Evolutionary conservation across 2,329 filamentous ascomycete species (phyloP).

Genomic region (Tolypocladium inflatum): DNA sequence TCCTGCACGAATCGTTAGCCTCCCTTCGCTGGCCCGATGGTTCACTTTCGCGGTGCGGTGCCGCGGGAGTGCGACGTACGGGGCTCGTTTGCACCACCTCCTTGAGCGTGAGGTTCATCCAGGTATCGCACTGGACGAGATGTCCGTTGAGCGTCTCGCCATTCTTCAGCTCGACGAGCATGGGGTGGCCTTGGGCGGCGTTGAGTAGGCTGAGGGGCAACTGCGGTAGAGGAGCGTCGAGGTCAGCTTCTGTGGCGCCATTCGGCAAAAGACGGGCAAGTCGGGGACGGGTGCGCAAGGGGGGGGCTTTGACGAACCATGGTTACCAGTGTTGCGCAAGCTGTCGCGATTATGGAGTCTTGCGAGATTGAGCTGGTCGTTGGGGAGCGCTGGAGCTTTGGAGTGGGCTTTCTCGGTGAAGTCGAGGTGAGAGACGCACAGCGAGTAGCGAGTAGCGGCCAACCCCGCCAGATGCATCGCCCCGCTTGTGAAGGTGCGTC

Average conservation of each 20-base stretch:
- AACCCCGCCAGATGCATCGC: slow-evolving; percentile 18
- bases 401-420: background rate
- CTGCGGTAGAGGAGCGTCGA: slow-evolving; percentile 24
- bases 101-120: slow-evolving; percentile 98
- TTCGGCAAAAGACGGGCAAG: background rate
- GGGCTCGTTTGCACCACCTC: slow-evolving; percentile 95
- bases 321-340: background rate
- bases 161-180: slow-evolving; percentile 96
- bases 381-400: background rate
- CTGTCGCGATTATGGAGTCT: background rate
- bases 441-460: slow-evolving; percentile 7
- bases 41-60: background rate
- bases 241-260: slow-evolving; percentile 10
- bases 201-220: slow-evolving; percentile 76
- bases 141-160: slow-evolving; percentile 96
- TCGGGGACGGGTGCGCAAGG: background rate
- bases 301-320: background rate
- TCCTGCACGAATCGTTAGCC: slow-evolving; percentile 40
- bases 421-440: slow-evolving; percentile 12
- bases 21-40: background rate
- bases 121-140: slow-evolving; percentile 93
- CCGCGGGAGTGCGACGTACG: slow-evolving; percentile 29
- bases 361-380: background rate
- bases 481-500: slow-evolving; percentile 10
- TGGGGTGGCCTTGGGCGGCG: slow-evolving; percentile 93